Base-by-base conservation (phyloP, 2,329 filamentous ascomycete species). In the Calonectria multiphialidica region DNA sequence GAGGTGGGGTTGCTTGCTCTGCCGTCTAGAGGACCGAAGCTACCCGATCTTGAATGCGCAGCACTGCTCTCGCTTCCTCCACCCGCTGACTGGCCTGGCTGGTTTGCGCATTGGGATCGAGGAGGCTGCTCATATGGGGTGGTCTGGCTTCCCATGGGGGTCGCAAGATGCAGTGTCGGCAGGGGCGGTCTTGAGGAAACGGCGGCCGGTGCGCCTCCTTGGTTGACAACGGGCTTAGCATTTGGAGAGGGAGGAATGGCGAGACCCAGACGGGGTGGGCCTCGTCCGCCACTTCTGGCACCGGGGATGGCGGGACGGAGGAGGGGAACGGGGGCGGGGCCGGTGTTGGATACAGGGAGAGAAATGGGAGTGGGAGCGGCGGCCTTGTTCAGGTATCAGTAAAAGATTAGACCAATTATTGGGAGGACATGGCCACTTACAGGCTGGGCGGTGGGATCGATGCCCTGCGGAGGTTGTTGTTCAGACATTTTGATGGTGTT, bases 161-260 rank as follows among this genome's bases (percentile, higher is more conserved):
- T 98, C 18, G 94, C 94, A 23, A 98, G 89, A 79, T 95, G 93
- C 55, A 98, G 88, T 71, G 93, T 93, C n/a, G 95, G 95, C 33
- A 94, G 91, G 28, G 91, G 86, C 28, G 94, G 83, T 68, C 84
- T 81, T 30, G 82, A 78, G n/a, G 79, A 81, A 78, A 79, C 82
- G 76, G 80, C 78, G 15, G 77, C 74, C 5, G 79, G 81, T 78
- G 79, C 82, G 78, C 81, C 80, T 40, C 53, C 53, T 75, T 79
- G 88, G 77, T 87, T 88, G 76, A 90, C 90, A 64, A 97, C 91
- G 2, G 96, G 92, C 83, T 96, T 95, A 74, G 89, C 93, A 84
- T 92, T 96, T 61, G 95, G 94, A 42, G 95, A 98, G 1, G 94
- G 92, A 44, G 96, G 96, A 71, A 98, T 98, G 55, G 96, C 94